Percentiles rank a stretch among this genome's conserved stretches.
Conservation (phyloP, 495 filamentous ascomycete species). For the Hypoxylon intermedium region DNA sequence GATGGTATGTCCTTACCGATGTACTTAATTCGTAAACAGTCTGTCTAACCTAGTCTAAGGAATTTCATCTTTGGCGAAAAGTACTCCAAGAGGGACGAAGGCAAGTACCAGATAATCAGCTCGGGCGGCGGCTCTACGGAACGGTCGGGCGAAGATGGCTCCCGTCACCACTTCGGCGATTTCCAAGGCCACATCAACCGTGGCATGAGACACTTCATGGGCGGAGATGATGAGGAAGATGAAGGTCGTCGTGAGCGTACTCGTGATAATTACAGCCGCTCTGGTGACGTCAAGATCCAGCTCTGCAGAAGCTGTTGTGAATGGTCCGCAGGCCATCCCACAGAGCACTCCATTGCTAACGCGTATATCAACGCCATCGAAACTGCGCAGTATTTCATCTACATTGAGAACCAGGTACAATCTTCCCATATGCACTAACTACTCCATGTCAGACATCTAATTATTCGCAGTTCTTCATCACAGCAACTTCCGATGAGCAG, state of each 20-base stretch:
- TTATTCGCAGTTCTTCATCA: conserved; percentile 80
- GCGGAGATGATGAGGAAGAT: conserved; percentile 38
- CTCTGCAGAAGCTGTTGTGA: conserved; percentile 63
- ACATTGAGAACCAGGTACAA: conserved; percentile 86
- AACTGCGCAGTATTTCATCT: conserved; percentile 83
- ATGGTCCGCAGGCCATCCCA: conserved; percentile 73
- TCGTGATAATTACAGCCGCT: conserved; percentile 18
- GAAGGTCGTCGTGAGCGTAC: conserved; percentile 30
- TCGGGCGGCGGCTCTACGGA: conserved; percentile 26
- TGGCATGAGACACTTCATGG: conserved; percentile 45
- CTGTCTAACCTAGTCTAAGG: conserved; percentile 38
- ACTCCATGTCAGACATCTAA: conserved; percentile 12
- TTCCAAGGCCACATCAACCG: conserved; percentile 56
- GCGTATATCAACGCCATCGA: conserved; percentile 85
- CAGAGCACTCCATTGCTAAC: conserved; percentile 87
- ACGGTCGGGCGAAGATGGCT: conserved; percentile 26
- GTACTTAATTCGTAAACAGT: neutral
- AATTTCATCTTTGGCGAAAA: conserved; percentile 90
- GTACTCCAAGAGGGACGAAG: conserved; percentile 70
- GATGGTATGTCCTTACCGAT: conserved; percentile 63
- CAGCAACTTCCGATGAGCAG: conserved; percentile 78
- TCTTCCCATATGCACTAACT: neutral
- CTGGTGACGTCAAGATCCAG: conserved; percentile 44
- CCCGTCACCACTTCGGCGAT: conserved; percentile 48
- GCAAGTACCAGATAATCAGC: conserved; percentile 65